Base-by-base conservation (phyloP, 2,329 filamentous ascomycete genomes). In the Pseudocercospora musae region DNA sequence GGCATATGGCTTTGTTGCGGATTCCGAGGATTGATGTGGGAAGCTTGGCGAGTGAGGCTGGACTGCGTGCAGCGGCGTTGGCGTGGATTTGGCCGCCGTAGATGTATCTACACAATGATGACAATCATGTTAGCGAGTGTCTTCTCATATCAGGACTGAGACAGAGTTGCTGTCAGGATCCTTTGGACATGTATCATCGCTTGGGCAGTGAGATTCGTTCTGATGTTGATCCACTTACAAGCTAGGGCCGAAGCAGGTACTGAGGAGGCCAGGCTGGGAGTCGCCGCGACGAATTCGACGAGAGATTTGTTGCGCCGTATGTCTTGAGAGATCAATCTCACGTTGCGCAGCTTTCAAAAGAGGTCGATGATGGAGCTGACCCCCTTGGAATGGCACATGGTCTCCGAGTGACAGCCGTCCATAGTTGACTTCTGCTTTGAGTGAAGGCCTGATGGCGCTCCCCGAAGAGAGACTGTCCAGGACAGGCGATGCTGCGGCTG, bases 41-140 rank as follows among this genome's bases (percentile, higher is more conserved):
- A 18, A 66, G 60, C n/a, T 62, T 68, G 59, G 53, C 57, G 18
- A 69, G 50, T 4, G 29, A 25, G 8, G 53, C 61, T 3, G 65
- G 58, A 6, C 37, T 27, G 5, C 67, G 59, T 0, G 65, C 66
- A 8, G 56, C 63, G 37, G 61, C 25, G 31, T 67, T 68, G 27
- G 76, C 73, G 25, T 79, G 78, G n/a, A 79, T 65, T 11, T 68
- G 66, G n/a, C 78, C 78, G 21, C 78, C 78, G 58, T 79, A 79
- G 13, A 79, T 58, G 53, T 78, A 79, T 13, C 29, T 31, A 11
- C 4, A 31, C 9, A 10, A 1, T 2, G 10, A 11, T 2, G 29
- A 29, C 10, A 31, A 11, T 11, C 13, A 7, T 31, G 29, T 31
- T 31, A 31, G 29, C 10, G 9, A 31, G 10, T 31, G 29, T 31